A percentile compares a stretch with the other conserved stretches of the same genome.
These are phyloP conservation scores for Mortierella claussenii DNA, from an alignment of 192 early-diverging fungal genomes.

Conservation along the genomic window DNA sequence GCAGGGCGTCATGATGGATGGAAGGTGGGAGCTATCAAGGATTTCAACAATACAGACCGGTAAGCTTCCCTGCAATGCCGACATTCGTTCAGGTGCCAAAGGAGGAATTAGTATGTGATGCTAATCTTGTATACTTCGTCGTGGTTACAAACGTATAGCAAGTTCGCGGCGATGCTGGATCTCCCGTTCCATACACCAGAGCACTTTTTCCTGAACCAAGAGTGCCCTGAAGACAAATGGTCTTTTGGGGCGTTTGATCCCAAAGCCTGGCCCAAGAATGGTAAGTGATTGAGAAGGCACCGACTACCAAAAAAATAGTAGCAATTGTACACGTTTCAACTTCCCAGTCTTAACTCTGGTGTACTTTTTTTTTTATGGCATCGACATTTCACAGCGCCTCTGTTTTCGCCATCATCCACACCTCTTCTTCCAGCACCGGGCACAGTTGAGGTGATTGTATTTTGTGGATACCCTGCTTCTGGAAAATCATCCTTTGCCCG, in stretches of 20 bases:
- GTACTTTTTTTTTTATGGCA: neutral
- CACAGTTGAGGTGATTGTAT: conserved; percentile 71
- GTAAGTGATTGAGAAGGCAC: conserved; percentile 18
- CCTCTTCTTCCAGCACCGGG: conserved; percentile 33
- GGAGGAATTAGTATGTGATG: too few species aligned
- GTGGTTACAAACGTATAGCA: conserved; percentile 52
- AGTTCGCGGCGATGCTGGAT: conserved; percentile 81
- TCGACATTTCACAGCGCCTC: conserved; percentile 8
- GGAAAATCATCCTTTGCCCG: conserved; percentile 85
- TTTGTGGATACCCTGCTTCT: conserved; percentile 85
- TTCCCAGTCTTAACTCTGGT: neutral
- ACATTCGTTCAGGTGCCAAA: neutral
- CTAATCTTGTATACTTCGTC: neutral
- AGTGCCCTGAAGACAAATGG: conserved; percentile 53
- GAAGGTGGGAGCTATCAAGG: conserved; percentile 67
- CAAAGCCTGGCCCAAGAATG: conserved; percentile 40
- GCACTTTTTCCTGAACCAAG: conserved; percentile 71
- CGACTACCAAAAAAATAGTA: too few species aligned
- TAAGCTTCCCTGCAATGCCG: conserved; percentile 7
- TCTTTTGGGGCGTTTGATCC: conserved; percentile 63
- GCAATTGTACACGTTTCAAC: neutral
- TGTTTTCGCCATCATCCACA: conserved; percentile 50
- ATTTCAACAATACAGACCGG: conserved; percentile 87
- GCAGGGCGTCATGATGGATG: conserved; percentile 82
- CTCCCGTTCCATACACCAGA: conserved; percentile 88